Conservation (phyloP, 2,329 filamentous ascomycete species). For the Geosmithia putterillii region DNA sequence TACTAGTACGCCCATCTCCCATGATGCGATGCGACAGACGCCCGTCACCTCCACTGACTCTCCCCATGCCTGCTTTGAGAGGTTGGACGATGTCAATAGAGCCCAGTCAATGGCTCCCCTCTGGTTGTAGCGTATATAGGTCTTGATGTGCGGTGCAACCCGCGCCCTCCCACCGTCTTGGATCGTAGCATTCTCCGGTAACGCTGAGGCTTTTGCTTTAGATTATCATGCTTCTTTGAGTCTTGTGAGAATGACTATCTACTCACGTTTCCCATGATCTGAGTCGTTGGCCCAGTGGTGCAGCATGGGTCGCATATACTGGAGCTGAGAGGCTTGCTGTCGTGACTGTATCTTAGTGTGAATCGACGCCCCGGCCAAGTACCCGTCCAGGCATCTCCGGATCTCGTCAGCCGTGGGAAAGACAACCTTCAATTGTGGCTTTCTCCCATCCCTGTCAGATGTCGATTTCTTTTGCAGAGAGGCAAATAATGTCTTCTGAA, state of each 20-base stretch:
- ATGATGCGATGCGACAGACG: constrained; percentile 63
- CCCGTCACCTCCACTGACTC: constrained; percentile 42
- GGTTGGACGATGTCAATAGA: constrained; percentile 77
- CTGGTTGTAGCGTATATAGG: constrained; percentile 58
- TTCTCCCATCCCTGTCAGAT: constrained; percentile 8
- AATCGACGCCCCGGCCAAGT: constrained; percentile 65
- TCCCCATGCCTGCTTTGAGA: constrained; percentile 86
- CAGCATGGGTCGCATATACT: constrained; percentile 57
- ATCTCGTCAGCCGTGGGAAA: constrained; percentile 77
- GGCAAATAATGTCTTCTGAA: constrained; percentile 51
- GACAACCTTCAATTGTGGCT: constrained; percentile 54
- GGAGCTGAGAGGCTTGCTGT: constrained; percentile 61
- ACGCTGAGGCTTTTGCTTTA: neutral
- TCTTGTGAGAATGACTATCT: neutral
- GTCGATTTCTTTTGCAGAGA: constrained; percentile 20
- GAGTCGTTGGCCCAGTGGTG: constrained; percentile 64
- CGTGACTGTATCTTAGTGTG: constrained; percentile 65
- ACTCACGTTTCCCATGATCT: constrained; percentile 1
- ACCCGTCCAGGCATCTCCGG: constrained; percentile 64
- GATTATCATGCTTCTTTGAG: neutral
- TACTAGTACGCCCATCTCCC: constrained; percentile 72
- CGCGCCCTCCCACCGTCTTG: constrained; percentile 47
- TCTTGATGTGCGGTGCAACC: constrained; percentile 83
- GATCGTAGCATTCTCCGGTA: constrained; percentile 2
- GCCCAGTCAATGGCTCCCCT: constrained; percentile 62